A percentile compares a stretch with the other conserved stretches of the same genome.
Conservation (phyloP, 352 stramenopile genomes). For the Pythium phragmiticola region DNA sequence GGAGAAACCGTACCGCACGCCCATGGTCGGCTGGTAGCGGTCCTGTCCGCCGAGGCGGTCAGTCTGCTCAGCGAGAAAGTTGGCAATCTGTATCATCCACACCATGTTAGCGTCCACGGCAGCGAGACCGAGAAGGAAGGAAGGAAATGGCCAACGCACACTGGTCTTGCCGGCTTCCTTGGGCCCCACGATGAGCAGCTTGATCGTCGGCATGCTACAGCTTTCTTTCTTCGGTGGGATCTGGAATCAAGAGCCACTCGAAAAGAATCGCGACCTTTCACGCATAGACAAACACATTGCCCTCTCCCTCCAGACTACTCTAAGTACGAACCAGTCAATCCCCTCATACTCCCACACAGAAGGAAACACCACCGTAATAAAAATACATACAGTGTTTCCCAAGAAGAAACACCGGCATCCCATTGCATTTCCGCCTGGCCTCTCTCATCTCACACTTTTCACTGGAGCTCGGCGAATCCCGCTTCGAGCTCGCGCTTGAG, state of each 20-base stretch:
- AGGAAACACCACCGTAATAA: too few species aligned
- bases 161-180: slow-evolving; percentile 80
- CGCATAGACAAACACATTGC: too few species aligned
- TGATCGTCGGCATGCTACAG: slow-evolving; percentile 62
- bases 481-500: slow-evolving; percentile 50
- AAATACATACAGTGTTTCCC: too few species aligned
- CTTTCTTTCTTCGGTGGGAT: neutral
- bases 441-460: too few species aligned
- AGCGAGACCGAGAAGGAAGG: neutral
- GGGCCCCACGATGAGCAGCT: slow-evolving; percentile 77
- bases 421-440: too few species aligned
- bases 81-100: slow-evolving; percentile 52
- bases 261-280: slow-evolving; percentile 21
- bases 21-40: slow-evolving; percentile 68
- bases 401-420: too few species aligned
- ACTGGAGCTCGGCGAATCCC: slow-evolving; percentile 37
- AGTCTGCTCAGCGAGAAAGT: slow-evolving; percentile 73
- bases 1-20: slow-evolving; percentile 52
- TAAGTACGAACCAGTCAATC: too few species aligned
- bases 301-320: too few species aligned
- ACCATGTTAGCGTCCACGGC: too few species aligned
- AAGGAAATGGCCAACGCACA: slow-evolving; percentile 25
- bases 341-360: too few species aligned
- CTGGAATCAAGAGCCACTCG: neutral
- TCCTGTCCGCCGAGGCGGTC: slow-evolving; percentile 56